Evolutionary conservation across 2,329 filamentous ascomycete species (phyloP).

Genomic region (Verticillium alfalfae): DNA sequence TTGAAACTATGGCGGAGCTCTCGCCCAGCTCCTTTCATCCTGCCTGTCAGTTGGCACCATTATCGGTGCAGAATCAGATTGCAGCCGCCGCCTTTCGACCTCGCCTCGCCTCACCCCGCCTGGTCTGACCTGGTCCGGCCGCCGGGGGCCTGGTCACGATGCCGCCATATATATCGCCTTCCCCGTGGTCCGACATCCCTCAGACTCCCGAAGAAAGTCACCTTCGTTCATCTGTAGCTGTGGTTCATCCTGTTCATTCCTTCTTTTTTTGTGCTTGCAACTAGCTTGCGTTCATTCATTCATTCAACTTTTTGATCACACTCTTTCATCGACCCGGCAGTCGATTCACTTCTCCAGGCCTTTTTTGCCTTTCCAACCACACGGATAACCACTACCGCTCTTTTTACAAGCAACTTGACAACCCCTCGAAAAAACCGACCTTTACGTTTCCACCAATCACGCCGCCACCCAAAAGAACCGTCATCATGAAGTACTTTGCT

Average conservation of each 20-base stretch:
- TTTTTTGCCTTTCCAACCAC: not conserved
- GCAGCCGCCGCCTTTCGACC: not conserved
- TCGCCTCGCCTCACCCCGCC: not conserved
- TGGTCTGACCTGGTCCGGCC: not conserved
- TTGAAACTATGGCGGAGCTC: conserved; percentile 2
- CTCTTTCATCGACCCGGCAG: conserved; percentile 3
- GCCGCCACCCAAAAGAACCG: not conserved
- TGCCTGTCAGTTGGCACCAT: not conserved
- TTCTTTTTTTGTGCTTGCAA: not conserved
- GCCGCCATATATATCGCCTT: not conserved
- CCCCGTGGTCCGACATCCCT: not conserved
- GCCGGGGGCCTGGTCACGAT: not conserved
- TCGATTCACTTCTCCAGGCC: not conserved
- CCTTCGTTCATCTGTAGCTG: conserved; percentile 3
- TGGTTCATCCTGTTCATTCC: conserved; percentile 4
- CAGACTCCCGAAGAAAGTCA: not conserved
- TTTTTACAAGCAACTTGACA: not conserved
- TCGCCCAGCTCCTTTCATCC: not conserved
- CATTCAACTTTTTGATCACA: not conserved
- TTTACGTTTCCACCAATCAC: not conserved
- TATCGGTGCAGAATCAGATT: not conserved
- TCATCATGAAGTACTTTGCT: conserved; percentile 12
- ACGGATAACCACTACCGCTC: not conserved
- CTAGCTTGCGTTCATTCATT: not conserved
- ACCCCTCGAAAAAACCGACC: not conserved